phyloP scores from a whole-genome alignment of 164 flowering plant species.

The Tetrastigma voinierianum region DNA sequence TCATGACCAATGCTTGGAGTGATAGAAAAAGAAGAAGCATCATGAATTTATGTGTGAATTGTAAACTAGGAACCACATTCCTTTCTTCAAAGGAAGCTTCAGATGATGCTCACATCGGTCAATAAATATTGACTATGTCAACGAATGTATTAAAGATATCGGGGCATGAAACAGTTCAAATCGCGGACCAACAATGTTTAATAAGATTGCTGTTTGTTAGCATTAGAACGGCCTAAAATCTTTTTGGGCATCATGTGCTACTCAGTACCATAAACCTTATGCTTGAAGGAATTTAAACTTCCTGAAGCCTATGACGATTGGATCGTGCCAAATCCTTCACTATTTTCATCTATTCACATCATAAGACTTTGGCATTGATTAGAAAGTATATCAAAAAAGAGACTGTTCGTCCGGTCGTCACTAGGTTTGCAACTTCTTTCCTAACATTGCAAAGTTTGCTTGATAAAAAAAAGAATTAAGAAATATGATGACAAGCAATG shows the following conservation, averaged over 20 bases:
- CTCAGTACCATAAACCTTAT: neutral
- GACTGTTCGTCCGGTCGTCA: neutral
- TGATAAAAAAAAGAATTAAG: too few species aligned
- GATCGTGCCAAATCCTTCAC: too few species aligned
- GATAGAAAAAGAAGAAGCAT: too few species aligned
- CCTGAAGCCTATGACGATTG: neutral
- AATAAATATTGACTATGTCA: too few species aligned
- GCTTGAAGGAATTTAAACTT: constrained; percentile 5
- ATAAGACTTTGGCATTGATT: constrained; percentile 2
- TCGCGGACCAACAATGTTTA: constrained; percentile 3
- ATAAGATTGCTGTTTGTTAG: neutral
- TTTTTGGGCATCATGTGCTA: constrained; percentile 9
- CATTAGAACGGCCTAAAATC: neutral
- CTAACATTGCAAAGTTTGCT: neutral
- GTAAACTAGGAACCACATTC: too few species aligned
- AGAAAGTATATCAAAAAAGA: constrained; percentile 1
- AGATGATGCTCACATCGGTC: too few species aligned
- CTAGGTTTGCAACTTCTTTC: constrained; percentile 1
- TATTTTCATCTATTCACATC: too few species aligned
- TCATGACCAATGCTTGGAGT: too few species aligned
- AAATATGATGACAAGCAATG: too few species aligned
- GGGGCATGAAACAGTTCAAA: constrained; percentile 6
- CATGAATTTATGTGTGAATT: too few species aligned
- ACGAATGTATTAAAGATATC: too few species aligned
- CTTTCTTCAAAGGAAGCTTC: too few species aligned